Evolutionary conservation across 495 filamentous ascomycete species (phyloP).

Genomic region (Podospora pseudopauciseta): DNA sequence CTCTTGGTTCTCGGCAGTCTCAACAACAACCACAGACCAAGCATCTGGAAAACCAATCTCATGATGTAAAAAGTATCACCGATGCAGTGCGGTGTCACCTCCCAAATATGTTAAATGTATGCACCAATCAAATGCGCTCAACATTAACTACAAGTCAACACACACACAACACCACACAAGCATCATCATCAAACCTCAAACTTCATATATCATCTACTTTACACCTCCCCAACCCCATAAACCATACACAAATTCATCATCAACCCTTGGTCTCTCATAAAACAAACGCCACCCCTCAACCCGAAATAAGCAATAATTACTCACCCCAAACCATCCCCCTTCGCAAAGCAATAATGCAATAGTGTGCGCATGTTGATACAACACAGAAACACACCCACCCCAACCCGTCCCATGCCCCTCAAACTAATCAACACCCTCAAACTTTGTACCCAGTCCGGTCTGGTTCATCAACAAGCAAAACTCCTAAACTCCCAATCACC

Average conservation of each 20-base stretch:
- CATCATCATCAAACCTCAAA: neutral
- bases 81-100: too few species aligned
- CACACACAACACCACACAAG: neutral
- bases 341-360: neutral
- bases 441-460: too few species aligned
- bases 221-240: neutral
- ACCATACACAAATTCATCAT: neutral
- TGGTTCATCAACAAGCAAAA: neutral
- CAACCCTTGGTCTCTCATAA: neutral
- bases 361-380: neutral
- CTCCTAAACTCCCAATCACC: neutral
- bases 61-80: too few species aligned
- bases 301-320: neutral
- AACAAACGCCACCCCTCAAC: neutral
- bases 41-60: too few species aligned
- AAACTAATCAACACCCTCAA: neutral
- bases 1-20: neutral
- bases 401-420: neutral
- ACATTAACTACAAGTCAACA: too few species aligned
- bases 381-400: neutral
- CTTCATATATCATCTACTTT: neutral
- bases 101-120: too few species aligned
- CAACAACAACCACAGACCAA: too few species aligned
- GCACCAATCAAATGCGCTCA: too few species aligned
- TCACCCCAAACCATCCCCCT: neutral